These are phyloP conservation scores for Mucor racemosus DNA, from an alignment of 371 early-diverging fungal species.

Conservation along the genomic window DNA sequence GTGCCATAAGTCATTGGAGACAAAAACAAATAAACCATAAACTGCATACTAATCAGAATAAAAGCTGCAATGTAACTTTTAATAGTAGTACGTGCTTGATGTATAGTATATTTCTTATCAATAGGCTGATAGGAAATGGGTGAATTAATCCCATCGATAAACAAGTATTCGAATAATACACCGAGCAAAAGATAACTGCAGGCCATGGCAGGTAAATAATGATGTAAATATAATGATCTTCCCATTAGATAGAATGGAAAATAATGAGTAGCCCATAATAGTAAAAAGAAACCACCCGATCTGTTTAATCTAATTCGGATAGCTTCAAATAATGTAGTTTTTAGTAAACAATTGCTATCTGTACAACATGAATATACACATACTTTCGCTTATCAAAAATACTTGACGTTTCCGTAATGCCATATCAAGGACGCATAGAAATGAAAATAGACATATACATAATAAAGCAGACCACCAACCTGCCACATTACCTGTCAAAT, in stretches of 20 bases:
- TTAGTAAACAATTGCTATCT: background rate
- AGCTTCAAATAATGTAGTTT: conserved; percentile 55
- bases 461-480: conserved; percentile 86
- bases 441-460: conserved; percentile 63
- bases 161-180: conserved; percentile 63
- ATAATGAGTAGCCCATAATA: conserved; percentile 93
- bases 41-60: conserved; percentile 50
- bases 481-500: conserved; percentile 96
- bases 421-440: conserved; percentile 62
- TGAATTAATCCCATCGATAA: conserved; percentile 54
- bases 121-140: conserved; percentile 39
- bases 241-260: conserved; percentile 97
- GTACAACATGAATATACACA: conserved; percentile 26
- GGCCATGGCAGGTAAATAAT: conserved; percentile 93
- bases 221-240: conserved; percentile 96
- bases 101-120: conserved; percentile 2
- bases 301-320: conserved; percentile 65
- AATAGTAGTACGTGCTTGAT: background rate
- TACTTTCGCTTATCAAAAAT: conserved; percentile 47
- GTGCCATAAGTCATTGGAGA: conserved; percentile 66
- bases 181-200: conserved; percentile 77
- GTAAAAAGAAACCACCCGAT: conserved; percentile 86
- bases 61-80: conserved; percentile 42
- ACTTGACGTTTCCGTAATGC: conserved; percentile 65
- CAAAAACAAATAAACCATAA: conserved; percentile 58